Base-by-base conservation (phyloP, 2,329 filamentous ascomycete species). In the Aureobasidium vineae region DNA sequence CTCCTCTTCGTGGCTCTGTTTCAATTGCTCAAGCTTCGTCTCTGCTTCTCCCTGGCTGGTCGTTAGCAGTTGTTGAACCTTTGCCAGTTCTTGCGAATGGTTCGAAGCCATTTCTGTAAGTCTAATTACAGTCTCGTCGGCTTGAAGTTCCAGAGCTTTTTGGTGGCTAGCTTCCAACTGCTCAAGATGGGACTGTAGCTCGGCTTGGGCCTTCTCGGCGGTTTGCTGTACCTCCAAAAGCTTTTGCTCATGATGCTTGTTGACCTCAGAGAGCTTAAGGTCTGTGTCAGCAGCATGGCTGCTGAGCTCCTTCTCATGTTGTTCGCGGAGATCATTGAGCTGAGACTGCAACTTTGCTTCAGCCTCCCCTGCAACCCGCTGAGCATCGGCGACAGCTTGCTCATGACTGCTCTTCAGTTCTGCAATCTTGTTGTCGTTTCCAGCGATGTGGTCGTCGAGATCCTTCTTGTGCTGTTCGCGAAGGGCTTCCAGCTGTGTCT, bases 1-100 rank as follows among this genome's bases (percentile, higher is more conserved):
- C 7, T 68, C 65, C 33, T 60, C 38, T 56, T 67, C 50, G 31
- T 68, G 65, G 26, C n/a, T 57, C 26, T 65, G 28, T 11, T 33
- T 53, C n/a, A 66, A 26, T 26, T 65, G 49, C 43, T 61, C 26
- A n/a, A 68, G 36, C 47, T 65, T 64, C 26, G 10, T 52, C 13
- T 68, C 66, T 64, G 61, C 47, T 54, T 64, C 61, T 64, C 45
- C 61, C 61, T 64, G 61, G 26, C 26, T 64, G 49, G 59, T 41
- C 21, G 59, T 63, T 52, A 63, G 59, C 47, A 63, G 43, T 52
- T 63, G 43, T 40, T 63, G 59, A 52, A 26, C 59, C 59, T 52
- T 52, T 15, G 33, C 45, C 31, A 63, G 21, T 31, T 63, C 45
- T 31, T 63, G 33, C n/a, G 59, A 50, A 54, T 68, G 61, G 21